These are phyloP conservation scores for Graphium sp. DNA, from an alignment of 2,329 filamentous ascomycete genomes.

Conservation along the genomic window DNA sequence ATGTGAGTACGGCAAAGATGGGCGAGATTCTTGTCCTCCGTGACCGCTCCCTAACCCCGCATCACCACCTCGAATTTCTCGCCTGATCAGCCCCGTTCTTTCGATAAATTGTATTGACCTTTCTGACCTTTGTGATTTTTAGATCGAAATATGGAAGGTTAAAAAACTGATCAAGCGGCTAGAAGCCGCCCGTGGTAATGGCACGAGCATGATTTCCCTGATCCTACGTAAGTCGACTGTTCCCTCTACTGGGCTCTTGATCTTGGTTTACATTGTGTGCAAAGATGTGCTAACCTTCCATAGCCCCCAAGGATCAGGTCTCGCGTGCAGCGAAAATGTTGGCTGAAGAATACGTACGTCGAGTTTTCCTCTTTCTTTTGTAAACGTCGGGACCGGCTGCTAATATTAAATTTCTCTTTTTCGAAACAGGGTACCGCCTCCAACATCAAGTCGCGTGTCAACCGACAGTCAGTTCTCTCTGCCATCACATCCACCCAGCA, in stretches of 20 bases:
- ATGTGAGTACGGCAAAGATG: too few species aligned
- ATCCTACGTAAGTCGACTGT: constrained; percentile 84
- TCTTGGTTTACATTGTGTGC: too few species aligned
- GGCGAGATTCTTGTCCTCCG: too few species aligned
- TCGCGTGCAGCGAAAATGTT: constrained; percentile 97
- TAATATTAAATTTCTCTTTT: constrained; percentile 10
- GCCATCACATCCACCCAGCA: constrained; percentile 99
- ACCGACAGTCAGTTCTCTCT: constrained; percentile 91
- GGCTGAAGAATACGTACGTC: constrained; percentile 94
- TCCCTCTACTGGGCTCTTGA: too few species aligned
- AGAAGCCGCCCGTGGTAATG: constrained; percentile 92
- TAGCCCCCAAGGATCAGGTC: constrained; percentile 94
- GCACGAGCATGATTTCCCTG: constrained; percentile 98
- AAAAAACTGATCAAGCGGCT: constrained; percentile 99
- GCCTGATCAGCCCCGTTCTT: too few species aligned
- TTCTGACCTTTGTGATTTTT: constrained; percentile 9
- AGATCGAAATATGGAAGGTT: constrained; percentile 86
- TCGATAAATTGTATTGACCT: constrained; percentile 6
- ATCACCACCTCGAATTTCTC: constrained; percentile 5
- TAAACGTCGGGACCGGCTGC: too few species aligned
- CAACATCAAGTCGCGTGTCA: constrained; percentile 99
- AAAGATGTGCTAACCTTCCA: too few species aligned
- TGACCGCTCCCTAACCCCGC: too few species aligned
- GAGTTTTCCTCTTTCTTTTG: background rate
- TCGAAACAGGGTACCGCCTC: constrained; percentile 73